These are phyloP conservation scores for Stereocaulon alpinum DNA, from an alignment of 495 filamentous ascomycete species.

Conservation along the genomic window DNA sequence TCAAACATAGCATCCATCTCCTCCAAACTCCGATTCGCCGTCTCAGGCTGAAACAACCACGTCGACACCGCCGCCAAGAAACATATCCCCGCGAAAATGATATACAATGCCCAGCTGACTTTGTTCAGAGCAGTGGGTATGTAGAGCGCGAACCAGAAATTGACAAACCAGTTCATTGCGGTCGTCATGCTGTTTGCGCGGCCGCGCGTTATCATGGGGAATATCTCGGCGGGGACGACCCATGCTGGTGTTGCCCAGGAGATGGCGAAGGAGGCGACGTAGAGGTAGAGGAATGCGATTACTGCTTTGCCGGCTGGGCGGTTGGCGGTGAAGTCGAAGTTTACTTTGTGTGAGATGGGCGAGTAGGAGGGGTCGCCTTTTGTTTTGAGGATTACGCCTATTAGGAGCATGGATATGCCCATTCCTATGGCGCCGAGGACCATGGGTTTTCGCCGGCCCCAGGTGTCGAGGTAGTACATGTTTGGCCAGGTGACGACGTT, in stretches of 20 bases:
- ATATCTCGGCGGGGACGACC: slow-evolving; percentile 57
- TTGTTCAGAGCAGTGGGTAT: slow-evolving; percentile 40
- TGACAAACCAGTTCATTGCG: slow-evolving; percentile 49
- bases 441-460: slow-evolving; percentile 50
- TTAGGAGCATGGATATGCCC: slow-evolving; percentile 37
- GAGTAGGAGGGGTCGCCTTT: slow-evolving; percentile 4
- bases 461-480: slow-evolving; percentile 49
- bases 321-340: background rate
- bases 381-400: slow-evolving; percentile 29
- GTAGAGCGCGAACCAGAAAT: slow-evolving; percentile 34
- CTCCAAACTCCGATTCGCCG: slow-evolving; percentile 38
- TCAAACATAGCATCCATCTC: slow-evolving; percentile 40
- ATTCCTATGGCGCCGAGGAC: slow-evolving; percentile 46
- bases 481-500: slow-evolving; percentile 44
- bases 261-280: slow-evolving; percentile 50
- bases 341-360: background rate
- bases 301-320: slow-evolving; percentile 19
- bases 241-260: slow-evolving; percentile 52
- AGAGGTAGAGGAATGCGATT: slow-evolving; percentile 52
- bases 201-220: slow-evolving; percentile 51
- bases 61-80: slow-evolving; percentile 45
- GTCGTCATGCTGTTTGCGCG: slow-evolving; percentile 55
- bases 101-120: slow-evolving; percentile 48
- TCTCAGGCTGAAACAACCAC: slow-evolving; percentile 46
- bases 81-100: slow-evolving; percentile 39